These are phyloP conservation scores for Ascobolus immersus DNA, from an alignment of 495 filamentous ascomycete genomes.

Conservation along the genomic window DNA sequence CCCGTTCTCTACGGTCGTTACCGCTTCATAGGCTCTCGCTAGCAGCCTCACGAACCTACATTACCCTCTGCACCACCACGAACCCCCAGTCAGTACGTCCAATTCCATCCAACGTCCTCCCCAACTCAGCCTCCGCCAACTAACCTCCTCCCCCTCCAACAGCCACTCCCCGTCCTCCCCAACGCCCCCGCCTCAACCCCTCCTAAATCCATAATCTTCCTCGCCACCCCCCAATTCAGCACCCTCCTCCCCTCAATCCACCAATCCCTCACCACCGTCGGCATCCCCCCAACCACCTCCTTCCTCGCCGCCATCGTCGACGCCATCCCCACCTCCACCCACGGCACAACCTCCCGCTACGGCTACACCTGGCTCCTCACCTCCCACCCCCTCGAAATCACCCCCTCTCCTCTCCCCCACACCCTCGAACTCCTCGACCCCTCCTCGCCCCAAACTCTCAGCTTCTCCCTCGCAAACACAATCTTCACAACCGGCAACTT, in stretches of 20 bases:
- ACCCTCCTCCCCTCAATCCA: too few species aligned
- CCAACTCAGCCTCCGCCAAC: too few species aligned
- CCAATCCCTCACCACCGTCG: conserved; percentile 6
- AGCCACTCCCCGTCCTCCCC: too few species aligned
- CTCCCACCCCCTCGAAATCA: conserved; percentile 9
- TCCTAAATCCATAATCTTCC: conserved; percentile 12
- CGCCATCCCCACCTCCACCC: conserved; percentile 8
- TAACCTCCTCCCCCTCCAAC: too few species aligned
- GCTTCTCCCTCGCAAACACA: conserved; percentile 8
- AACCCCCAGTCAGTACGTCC: too few species aligned
- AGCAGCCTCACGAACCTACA: too few species aligned
- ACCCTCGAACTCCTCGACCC: background rate
- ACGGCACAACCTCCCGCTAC: conserved; percentile 1
- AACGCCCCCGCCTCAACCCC: too few species aligned
- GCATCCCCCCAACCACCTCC: conserved; percentile 5
- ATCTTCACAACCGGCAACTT: conserved; percentile 24
- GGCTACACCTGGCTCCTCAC: conserved; percentile 13
- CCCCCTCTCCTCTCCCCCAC: conserved; percentile 4
- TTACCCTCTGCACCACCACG: too few species aligned
- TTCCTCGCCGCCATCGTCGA: conserved; percentile 13
- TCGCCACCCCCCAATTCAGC: conserved; percentile 13
- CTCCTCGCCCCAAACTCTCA: conserved; percentile 7
- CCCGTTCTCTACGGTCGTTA: too few species aligned
- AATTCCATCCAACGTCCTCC: too few species aligned
- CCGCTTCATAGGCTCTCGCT: too few species aligned